A percentile compares a stretch with the other conserved stretches of the same genome.
phyloP scores from a whole-genome alignment of 2,329 filamentous ascomycete genomes.

The Davidsoniella neocaledoniae region DNA sequence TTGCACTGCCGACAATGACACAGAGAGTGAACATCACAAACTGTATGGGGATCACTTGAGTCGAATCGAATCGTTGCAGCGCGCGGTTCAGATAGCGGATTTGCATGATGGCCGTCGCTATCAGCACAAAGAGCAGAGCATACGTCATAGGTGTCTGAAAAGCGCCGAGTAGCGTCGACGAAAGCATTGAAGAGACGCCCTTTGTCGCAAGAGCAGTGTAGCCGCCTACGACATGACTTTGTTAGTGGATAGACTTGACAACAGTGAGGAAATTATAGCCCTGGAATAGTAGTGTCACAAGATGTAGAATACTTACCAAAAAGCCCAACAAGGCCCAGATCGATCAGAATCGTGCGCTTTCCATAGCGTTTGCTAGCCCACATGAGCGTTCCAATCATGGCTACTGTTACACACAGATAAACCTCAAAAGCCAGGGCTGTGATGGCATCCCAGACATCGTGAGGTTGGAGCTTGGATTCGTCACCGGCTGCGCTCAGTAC shows the following conservation, averaged over 20 bases:
- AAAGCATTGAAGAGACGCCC: slow-evolving; percentile 86
- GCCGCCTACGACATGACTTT: slow-evolving; percentile 34
- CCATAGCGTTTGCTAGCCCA: slow-evolving; percentile 72
- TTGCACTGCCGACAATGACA: slow-evolving; percentile 83
- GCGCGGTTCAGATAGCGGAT: slow-evolving; percentile 86
- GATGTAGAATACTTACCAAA: slow-evolving; percentile 48
- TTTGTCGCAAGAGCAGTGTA: slow-evolving; percentile 97
- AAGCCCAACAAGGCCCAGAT: slow-evolving; percentile 79
- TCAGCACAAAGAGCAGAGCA: slow-evolving; percentile 59
- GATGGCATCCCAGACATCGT: slow-evolving; percentile 80
- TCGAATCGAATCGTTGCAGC: slow-evolving; percentile 87
- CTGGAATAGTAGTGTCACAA: neutral
- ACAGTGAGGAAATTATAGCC: neutral
- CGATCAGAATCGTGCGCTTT: slow-evolving; percentile 73
- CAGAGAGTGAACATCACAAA: slow-evolving; percentile 94
- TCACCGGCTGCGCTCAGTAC: slow-evolving; percentile 80
- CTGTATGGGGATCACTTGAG: slow-evolving; percentile 92
- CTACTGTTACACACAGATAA: slow-evolving; percentile 63
- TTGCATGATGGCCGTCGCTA: slow-evolving; percentile 82
- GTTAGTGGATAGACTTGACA: slow-evolving; percentile 8
- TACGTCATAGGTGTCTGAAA: slow-evolving; percentile 90
- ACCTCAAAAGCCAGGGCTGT: slow-evolving; percentile 79
- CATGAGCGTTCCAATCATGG: slow-evolving; percentile 60
- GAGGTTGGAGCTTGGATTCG: slow-evolving; percentile 78
- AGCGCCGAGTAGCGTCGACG: slow-evolving; percentile 73